Percentiles rank a stretch among this genome's conserved stretches.
phyloP scores from a whole-genome alignment of 1,284 basidiomycete species.

The Microbotryum saponariae region DNA sequence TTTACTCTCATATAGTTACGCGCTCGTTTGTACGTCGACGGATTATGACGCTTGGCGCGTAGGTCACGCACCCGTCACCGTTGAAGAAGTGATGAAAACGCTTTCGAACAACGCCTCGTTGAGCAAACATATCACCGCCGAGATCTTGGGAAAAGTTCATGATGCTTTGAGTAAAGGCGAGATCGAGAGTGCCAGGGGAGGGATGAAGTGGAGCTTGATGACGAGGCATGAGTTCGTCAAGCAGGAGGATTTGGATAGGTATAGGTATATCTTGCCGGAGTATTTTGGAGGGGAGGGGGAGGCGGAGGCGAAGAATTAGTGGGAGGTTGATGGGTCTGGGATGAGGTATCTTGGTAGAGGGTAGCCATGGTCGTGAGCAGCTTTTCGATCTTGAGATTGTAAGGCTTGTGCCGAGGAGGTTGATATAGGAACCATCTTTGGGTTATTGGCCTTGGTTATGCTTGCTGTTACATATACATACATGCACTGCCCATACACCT shows the following conservation, averaged over 20 bases:
- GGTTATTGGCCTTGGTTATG: too few relatives aligned
- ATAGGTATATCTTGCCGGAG: constrained; percentile 27
- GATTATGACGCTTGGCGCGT: constrained; percentile 55
- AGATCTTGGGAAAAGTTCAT: constrained; percentile 27
- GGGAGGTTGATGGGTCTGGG: too few relatives aligned
- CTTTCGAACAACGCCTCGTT: constrained; percentile 70
- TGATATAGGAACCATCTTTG: too few relatives aligned
- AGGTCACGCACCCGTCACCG: constrained; percentile 58
- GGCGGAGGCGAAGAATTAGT: background rate
- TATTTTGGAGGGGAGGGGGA: constrained; percentile 16
- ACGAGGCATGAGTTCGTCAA: constrained; percentile 30
- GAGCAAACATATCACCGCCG: constrained; percentile 21
- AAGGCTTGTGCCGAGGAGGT: too few relatives aligned
- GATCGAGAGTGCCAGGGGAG: constrained; percentile 57
- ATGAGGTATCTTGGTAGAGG: too few relatives aligned
- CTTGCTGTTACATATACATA: too few relatives aligned
- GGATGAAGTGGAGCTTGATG: constrained; percentile 60
- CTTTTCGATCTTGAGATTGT: too few relatives aligned
- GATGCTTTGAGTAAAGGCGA: constrained; percentile 49
- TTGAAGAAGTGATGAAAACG: constrained; percentile 48
- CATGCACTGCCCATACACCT: too few relatives aligned
- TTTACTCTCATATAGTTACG: constrained; percentile 58
- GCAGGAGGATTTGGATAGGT: constrained; percentile 21
- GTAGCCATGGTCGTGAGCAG: too few relatives aligned
- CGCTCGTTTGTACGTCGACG: constrained; percentile 75